Evolutionary conservation across 2,329 filamentous ascomycete species (phyloP).

Genomic region (Fusarium sp.): DNA sequence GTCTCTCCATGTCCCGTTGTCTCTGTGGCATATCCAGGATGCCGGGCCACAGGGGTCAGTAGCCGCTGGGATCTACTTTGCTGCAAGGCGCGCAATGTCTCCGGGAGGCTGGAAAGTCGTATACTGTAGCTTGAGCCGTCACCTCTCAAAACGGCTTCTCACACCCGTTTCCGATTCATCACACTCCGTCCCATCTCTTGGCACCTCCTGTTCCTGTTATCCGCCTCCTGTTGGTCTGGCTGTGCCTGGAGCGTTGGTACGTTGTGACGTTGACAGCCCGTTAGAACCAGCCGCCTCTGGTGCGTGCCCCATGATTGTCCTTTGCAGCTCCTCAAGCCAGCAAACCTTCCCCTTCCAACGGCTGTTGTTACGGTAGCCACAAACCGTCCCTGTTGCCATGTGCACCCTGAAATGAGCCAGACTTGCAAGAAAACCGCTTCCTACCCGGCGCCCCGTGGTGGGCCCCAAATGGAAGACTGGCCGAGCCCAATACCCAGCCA

Average conservation of each 20-base stretch:
- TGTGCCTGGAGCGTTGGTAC: slow-evolving; percentile 28
- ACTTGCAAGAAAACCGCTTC: slow-evolving; percentile 16
- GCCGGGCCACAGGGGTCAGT: slow-evolving; percentile 36
- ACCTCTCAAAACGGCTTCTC: slow-evolving; percentile 22
- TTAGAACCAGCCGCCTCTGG: slow-evolving; percentile 1
- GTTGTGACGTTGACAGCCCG: slow-evolving; percentile 32
- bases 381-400: slow-evolving; percentile 23
- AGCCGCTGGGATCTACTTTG: slow-evolving; percentile 37
- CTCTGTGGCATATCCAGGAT: slow-evolving; percentile 36
- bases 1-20: slow-evolving; percentile 2
- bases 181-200: slow-evolving; percentile 25
- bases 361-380: slow-evolving; percentile 18
- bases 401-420: slow-evolving; percentile 16
- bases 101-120: slow-evolving; percentile 36
- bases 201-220: slow-evolving; percentile 7
- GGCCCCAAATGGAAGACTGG: slow-evolving; percentile 23
- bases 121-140: slow-evolving; percentile 1
- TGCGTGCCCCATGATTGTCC: slow-evolving; percentile 9
- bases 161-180: slow-evolving; percentile 12
- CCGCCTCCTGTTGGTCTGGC: slow-evolving; percentile 19
- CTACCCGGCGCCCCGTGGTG: slow-evolving; percentile 30
- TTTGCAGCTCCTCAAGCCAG: slow-evolving; percentile 1
- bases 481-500: slow-evolving; percentile 33
- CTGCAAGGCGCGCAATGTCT: slow-evolving; percentile 34
- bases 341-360: slow-evolving; percentile 17